A percentile compares a stretch with the other conserved stretches of the same genome.
Conservation (phyloP, 257 asterid genomes). For the Salvia splendens region DNA sequence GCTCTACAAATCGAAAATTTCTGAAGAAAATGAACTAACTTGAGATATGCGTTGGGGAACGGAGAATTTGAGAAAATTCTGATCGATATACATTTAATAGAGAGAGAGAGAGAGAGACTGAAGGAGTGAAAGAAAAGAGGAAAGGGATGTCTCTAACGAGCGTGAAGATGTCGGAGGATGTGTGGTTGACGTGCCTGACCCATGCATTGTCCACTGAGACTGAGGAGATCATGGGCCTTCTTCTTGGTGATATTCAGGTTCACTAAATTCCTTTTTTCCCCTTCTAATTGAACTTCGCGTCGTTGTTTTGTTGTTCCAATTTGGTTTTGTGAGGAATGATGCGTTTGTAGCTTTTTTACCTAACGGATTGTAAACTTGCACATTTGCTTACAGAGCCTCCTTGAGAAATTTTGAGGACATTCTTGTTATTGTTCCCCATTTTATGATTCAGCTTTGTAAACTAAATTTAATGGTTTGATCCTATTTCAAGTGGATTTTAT, state of each 20-base stretch:
- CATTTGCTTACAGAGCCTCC: constrained; percentile 6
- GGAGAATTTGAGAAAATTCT: neutral
- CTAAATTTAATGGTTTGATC: neutral
- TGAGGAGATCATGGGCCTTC: constrained; percentile 99
- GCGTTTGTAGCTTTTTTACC: neutral
- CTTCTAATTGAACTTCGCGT: neutral
- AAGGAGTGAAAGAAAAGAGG: no score
- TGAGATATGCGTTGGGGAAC: neutral
- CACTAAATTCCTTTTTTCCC: neutral
- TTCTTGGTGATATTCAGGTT: constrained; percentile 96
- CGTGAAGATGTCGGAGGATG: constrained; percentile 98
- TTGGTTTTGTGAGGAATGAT: neutral
- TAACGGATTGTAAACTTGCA: constrained; percentile 3
- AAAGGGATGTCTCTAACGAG: constrained; percentile 76
- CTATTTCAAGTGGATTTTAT: neutral
- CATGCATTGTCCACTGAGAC: constrained; percentile 99
- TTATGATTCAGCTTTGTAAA: constrained; percentile 12
- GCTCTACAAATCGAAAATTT: constrained; percentile 16
- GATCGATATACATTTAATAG: constrained; percentile 16
- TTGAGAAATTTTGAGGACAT: neutral
- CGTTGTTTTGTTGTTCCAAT: neutral
- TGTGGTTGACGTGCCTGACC: constrained; percentile 92
- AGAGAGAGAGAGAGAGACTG: neutral
- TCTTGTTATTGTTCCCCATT: constrained; percentile 4
- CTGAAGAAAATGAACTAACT: neutral